These are phyloP conservation scores for Coccomyxa subellipsoidea DNA, from an alignment of 163 green algal species.

Conservation along the genomic window DNA sequence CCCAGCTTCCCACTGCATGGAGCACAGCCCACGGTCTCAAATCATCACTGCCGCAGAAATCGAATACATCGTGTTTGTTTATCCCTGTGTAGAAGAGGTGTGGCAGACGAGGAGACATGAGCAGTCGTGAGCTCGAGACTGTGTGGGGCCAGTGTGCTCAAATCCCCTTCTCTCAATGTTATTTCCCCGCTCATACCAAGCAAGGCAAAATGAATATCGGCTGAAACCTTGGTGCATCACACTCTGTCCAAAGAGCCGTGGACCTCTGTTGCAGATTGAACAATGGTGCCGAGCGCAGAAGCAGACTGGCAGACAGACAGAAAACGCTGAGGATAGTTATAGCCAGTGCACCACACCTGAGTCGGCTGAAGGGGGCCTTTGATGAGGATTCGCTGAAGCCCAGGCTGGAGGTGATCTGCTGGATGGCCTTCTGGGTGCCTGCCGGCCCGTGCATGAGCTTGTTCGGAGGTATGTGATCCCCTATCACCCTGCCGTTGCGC, in stretches of 20 bases:
- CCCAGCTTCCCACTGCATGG: not conserved
- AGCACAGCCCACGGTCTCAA: too few relatives aligned
- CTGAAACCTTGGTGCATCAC: too few relatives aligned
- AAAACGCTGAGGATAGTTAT: not conserved
- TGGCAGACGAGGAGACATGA: not conserved
- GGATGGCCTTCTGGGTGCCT: not conserved
- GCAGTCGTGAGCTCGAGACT: not conserved
- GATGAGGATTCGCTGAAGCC: not conserved
- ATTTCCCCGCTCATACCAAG: not conserved
- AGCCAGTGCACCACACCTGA: not conserved
- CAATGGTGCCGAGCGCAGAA: too few relatives aligned
- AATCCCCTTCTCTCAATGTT: not conserved
- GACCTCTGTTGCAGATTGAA: too few relatives aligned
- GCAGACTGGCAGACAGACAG: too few relatives aligned
- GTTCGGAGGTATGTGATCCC: slow-evolving; percentile 87
- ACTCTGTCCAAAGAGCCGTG: too few relatives aligned
- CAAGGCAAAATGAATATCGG: too few relatives aligned
- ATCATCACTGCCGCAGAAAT: not conserved
- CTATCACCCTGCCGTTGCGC: slow-evolving; percentile 45
- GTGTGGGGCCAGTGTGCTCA: not conserved
- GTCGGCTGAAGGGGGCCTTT: not conserved
- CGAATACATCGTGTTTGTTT: not conserved
- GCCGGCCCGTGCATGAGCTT: slow-evolving; percentile 36
- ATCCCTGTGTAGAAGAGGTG: not conserved
- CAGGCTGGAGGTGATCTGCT: slow-evolving; percentile 6